phyloP scores from a whole-genome alignment of 176 grass and related monocot genomes.

The Puya raimondii region DNA sequence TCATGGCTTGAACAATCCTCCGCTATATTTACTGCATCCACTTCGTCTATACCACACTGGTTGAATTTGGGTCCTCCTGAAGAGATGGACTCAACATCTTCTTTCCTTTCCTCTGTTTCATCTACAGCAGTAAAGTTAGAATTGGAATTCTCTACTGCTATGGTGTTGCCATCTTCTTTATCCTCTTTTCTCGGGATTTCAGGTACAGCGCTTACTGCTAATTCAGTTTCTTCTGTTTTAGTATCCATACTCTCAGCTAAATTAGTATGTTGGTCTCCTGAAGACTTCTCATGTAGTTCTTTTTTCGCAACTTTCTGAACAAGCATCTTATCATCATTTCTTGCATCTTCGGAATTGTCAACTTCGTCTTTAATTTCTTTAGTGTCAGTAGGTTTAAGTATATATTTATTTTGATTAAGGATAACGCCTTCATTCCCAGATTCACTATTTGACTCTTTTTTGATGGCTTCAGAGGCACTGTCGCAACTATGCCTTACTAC shows the following conservation, averaged over 20 bases:
- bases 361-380: constrained; percentile 13
- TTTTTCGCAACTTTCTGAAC: constrained; percentile 20
- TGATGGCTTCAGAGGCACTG: constrained; percentile 13
- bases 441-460: constrained; percentile 19
- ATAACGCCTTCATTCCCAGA: constrained; percentile 18
- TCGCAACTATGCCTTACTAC: constrained; percentile 25
- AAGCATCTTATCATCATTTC: neutral
- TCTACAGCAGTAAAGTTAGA: neutral
- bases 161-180: constrained; percentile 13
- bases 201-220: neutral
- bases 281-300: constrained; percentile 1
- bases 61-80: neutral
- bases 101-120: constrained; percentile 9
- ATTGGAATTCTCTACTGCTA: constrained; percentile 2
- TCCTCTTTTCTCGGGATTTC: constrained; percentile 14
- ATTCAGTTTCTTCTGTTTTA: neutral
- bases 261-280: constrained; percentile 17
- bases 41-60: constrained; percentile 3
- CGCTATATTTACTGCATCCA: neutral
- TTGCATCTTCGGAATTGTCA: constrained; percentile 7
- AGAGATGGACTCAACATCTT: constrained; percentile 1
- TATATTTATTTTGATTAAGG: constrained; percentile 11
- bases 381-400: neutral
- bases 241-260: constrained; percentile 6
- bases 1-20: constrained; percentile 8